Evolutionary conservation across 495 filamentous ascomycete species (phyloP).

Genomic region (Lindgomyces ingoldianus): DNA sequence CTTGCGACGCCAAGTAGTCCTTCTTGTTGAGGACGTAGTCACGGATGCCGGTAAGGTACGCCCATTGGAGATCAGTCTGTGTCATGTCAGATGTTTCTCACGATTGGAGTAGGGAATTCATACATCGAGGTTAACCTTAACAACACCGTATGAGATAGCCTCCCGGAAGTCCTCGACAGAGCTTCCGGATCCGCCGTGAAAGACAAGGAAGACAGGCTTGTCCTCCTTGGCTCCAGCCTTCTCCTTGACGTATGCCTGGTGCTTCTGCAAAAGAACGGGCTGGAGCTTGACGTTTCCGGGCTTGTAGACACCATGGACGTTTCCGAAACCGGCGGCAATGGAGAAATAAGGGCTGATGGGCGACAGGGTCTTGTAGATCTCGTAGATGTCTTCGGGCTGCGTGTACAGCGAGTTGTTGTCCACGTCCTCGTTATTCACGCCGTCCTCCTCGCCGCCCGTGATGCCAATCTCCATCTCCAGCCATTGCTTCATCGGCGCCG

Average conservation of each 20-base stretch:
- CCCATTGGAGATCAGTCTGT: slow-evolving; percentile 85
- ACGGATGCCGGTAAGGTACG: slow-evolving; percentile 86
- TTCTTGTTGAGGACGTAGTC: slow-evolving; percentile 93
- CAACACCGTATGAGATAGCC: slow-evolving; percentile 69
- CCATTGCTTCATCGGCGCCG: slow-evolving; percentile 95
- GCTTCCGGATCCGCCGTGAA: slow-evolving; percentile 95
- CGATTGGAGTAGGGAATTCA: no score
- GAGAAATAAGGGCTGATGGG: slow-evolving; percentile 91
- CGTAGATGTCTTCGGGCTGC: slow-evolving; percentile 91
- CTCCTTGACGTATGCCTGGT: slow-evolving; percentile 87
- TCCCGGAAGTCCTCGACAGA: slow-evolving; percentile 59
- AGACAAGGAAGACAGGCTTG: slow-evolving; percentile 98
- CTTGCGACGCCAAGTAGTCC: slow-evolving; percentile 80
- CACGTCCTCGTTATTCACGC: slow-evolving; percentile 81
- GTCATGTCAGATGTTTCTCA: no score
- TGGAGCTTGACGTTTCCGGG: slow-evolving; percentile 96
- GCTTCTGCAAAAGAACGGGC: slow-evolving; percentile 89
- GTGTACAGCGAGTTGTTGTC: slow-evolving; percentile 98
- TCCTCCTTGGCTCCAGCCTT: slow-evolving; percentile 63
- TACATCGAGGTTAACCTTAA: slow-evolving; percentile 98
- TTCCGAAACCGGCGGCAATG: slow-evolving; percentile 97
- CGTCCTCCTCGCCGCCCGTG: slow-evolving; percentile 94
- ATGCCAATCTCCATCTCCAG: slow-evolving; percentile 98
- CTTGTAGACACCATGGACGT: slow-evolving; percentile 99
- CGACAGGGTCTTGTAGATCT: slow-evolving; percentile 78